Evolutionary conservation across 179 eudicot species (phyloP), one percentile per base, ranked within the genome.

Genomic region (Vitellaria paradoxa): DNA sequence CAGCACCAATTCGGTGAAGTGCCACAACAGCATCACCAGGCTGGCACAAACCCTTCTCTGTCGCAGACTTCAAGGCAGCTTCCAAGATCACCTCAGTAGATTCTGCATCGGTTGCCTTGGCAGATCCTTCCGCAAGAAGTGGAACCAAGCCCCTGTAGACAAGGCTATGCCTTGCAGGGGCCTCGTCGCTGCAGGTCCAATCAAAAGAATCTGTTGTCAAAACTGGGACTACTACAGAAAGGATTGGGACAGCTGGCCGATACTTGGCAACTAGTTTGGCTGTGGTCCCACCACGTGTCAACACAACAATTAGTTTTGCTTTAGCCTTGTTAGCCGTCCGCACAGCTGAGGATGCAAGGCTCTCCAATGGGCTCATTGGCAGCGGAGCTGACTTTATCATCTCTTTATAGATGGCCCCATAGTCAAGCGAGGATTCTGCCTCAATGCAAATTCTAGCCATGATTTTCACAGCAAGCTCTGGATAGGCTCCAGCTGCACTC

Each of bases 321-420:
- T 57, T 79, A 8, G 78, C 82, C 68, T 79, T 79, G 78, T 79
- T 79, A 23, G 82, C 82, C 5, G 82, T 79, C 9, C 82, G 77
- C 11, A 79, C 82, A 13, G 82, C 82, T 18, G 82, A 79, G 15
- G 82, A 79, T 20, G 82, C 82, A 57, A 79, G 78, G 37, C 82
- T 79, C 82, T 79, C 82, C 23, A 79, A 68, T 18, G 82, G 82
- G 63, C 82, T 79, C 82, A 79, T 79, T 14, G 82, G 82, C 60
- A 79, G 56, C 7, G 82, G 78, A 59, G 82, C 60, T 6, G 74
- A 69, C 59, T 47, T 73, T n/a, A 79, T 79, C 82, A 62, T 79
- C 78, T 79, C 82, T 26, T 79, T 79, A 40, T 73, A 79, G 45
- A 79, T 74, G 7, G 62, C 73, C 74, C 74, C 74, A 26, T 79